These are phyloP conservation scores for Vigna mungo DNA, from an alignment of 306 rosid species.

Conservation along the genomic window DNA sequence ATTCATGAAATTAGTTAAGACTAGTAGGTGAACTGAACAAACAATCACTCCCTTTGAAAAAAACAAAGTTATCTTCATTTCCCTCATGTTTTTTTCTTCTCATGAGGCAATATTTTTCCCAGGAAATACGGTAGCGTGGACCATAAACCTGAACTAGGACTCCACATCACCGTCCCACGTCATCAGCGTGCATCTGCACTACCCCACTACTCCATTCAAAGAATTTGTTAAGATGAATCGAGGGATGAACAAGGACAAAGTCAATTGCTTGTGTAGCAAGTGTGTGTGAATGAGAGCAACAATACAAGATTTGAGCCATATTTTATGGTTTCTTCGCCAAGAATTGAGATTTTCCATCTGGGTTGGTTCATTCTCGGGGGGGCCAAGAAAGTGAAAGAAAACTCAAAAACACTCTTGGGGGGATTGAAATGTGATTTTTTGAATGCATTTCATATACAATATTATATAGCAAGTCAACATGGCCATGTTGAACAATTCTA, in stretches of 20 bases:
- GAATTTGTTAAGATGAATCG: not conserved
- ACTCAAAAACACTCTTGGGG: constrained; percentile 6
- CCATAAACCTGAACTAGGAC: not conserved
- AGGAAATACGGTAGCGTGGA: constrained; percentile 36
- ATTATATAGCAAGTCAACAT: constrained; percentile 22
- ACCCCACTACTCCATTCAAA: not conserved
- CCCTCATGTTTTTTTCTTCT: not conserved
- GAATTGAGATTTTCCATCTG: constrained; percentile 28
- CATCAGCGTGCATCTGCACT: not conserved
- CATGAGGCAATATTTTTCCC: not conserved
- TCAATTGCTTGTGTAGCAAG: constrained; percentile 39
- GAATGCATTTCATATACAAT: constrained; percentile 2
- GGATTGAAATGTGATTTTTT: not conserved
- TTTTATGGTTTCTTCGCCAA: not conserved
- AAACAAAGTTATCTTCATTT: constrained; percentile 9
- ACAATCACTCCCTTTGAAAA: constrained; percentile 21
- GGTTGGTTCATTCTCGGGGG: constrained; percentile 37
- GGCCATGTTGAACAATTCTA: constrained; percentile 36
- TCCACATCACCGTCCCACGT: constrained; percentile 35
- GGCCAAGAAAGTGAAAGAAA: constrained; percentile 49
- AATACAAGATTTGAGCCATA: constrained; percentile 5
- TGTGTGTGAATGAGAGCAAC: constrained; percentile 7
- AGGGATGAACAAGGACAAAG: constrained; percentile 26
- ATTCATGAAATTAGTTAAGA: not conserved
- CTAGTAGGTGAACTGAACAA: constrained; percentile 36